Evolutionary conservation across 345 rosid species (phyloP).

Genomic region (Linum usitatissimum): DNA sequence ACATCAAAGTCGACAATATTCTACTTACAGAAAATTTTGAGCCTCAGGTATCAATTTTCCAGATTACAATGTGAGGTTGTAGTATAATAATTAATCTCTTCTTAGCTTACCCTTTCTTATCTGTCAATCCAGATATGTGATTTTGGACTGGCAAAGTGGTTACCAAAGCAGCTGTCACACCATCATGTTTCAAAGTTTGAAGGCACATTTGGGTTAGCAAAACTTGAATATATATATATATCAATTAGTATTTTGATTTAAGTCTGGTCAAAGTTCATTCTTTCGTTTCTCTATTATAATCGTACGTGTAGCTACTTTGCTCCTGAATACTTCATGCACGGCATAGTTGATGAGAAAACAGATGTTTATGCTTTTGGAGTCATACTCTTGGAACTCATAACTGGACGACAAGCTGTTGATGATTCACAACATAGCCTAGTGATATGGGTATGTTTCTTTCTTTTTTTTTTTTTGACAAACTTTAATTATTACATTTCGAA

Average conservation of each 20-base stretch:
- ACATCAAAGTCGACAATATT: constrained; percentile 87
- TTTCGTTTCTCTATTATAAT: constrained; percentile 5
- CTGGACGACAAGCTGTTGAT: constrained; percentile 69
- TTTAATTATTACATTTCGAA: not conserved
- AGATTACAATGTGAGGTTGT: too few relatives aligned
- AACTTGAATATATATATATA: too few relatives aligned
- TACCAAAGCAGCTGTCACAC: constrained; percentile 72
- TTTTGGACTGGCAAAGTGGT: constrained; percentile 95
- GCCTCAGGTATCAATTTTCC: too few relatives aligned
- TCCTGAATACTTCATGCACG: constrained; percentile 91
- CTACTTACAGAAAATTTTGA: constrained; percentile 78
- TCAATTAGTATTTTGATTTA: too few relatives aligned
- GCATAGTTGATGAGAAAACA: constrained; percentile 86
- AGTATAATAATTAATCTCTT: too few relatives aligned
- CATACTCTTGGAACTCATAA: constrained; percentile 76
- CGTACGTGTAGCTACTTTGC: constrained; percentile 73
- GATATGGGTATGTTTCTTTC: constrained; percentile 72
- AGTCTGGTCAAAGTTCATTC: not conserved
- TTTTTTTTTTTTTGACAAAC: constrained; percentile 2
- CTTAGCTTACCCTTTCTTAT: too few relatives aligned
- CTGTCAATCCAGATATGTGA: constrained; percentile 98
- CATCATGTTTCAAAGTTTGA: constrained; percentile 81
- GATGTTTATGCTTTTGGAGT: constrained; percentile 88
- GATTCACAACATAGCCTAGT: constrained; percentile 60
- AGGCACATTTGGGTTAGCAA: constrained; percentile 99